Evolutionary conservation across 345 rosid genomes (phyloP).

Genomic region (Carallia pectinifolia): DNA sequence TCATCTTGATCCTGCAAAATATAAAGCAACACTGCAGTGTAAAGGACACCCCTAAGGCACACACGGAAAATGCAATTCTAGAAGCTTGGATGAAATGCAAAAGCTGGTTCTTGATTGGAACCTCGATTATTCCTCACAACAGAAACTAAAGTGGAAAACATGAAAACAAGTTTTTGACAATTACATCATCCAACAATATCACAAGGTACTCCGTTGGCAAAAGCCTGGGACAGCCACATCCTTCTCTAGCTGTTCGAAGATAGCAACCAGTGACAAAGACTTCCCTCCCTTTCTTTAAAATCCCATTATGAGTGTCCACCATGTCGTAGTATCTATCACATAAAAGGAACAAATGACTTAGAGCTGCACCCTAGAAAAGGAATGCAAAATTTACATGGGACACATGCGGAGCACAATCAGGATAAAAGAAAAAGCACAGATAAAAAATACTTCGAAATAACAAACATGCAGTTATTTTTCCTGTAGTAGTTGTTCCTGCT

Average conservation of each 20-base stretch:
- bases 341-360: background rate
- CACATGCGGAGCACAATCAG: background rate
- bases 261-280: conserved; percentile 83
- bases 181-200: conserved; percentile 83
- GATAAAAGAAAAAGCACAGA: background rate
- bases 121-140: background rate
- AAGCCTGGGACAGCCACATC: conserved; percentile 75
- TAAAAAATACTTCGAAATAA: background rate
- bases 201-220: conserved; percentile 94
- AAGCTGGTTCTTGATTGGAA: background rate
- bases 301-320: conserved; percentile 69
- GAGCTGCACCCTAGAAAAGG: background rate
- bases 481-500: too few relatives aligned
- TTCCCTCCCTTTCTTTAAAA: conserved; percentile 83
- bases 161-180: conserved; percentile 3
- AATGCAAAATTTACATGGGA: background rate
- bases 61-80: background rate
- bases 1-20: conserved; percentile 74
- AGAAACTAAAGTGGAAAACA: conserved; percentile 6
- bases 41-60: conserved; percentile 1
- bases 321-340: conserved; percentile 69
- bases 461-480: too few relatives aligned
- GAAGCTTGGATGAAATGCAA: background rate
- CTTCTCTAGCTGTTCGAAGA: conserved; percentile 90
- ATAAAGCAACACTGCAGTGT: conserved; percentile 13